Base-by-base conservation (phyloP, 1,284 basidiomycete species). In the Ustilago hordei region DNA sequence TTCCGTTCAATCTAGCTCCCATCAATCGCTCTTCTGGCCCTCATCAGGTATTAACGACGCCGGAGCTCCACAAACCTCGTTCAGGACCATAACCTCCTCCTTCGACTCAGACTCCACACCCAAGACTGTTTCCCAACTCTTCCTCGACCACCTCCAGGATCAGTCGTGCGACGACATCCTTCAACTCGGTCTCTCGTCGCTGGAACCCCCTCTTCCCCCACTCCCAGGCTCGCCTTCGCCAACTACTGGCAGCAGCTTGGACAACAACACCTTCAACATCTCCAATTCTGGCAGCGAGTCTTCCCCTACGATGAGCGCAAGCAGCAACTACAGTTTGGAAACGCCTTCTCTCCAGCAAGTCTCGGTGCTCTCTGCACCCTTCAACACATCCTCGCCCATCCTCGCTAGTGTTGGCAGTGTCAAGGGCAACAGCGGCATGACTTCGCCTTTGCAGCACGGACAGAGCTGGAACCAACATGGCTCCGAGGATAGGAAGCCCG, bases 321-420 rank as follows among this genome's bases (percentile, higher is more conserved):
- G 65, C 36, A 64, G 65, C 65, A 68, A 64, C 52, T 73, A 73
- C 53, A 52, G 68, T 55, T 67, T 73, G 39, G 59, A 63, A 39
- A 68, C 70, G 38, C 65, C 70, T n/a, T 68, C 70, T 8, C 59
- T 68, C 0, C 70, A 68, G 8, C 70, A 64, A 23, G 58, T 68
- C 2, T 63, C 70, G 41, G 65, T 65, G 54, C 65, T 68, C 9
- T 17, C 55, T 12, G 58, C 61, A 0, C 59, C 70, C 1, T 68
- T 73, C 32, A 19, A 55, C 32, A 73, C 70, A 0, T 73, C 70
- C 1, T 73, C 70, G 38, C 70, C 70, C 23, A 48, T 48, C 50
- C 43, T 73, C 6, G 64, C 53, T 47, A 73, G 64, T 43, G 60
- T 56, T 23, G 64, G 69, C 4, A 72, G 56, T 9, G 60, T 31